Evolutionary conservation across 495 filamentous ascomycete species (phyloP), one percentile per base, ranked within the genome.

Genomic region (Penicillium canariense): DNA sequence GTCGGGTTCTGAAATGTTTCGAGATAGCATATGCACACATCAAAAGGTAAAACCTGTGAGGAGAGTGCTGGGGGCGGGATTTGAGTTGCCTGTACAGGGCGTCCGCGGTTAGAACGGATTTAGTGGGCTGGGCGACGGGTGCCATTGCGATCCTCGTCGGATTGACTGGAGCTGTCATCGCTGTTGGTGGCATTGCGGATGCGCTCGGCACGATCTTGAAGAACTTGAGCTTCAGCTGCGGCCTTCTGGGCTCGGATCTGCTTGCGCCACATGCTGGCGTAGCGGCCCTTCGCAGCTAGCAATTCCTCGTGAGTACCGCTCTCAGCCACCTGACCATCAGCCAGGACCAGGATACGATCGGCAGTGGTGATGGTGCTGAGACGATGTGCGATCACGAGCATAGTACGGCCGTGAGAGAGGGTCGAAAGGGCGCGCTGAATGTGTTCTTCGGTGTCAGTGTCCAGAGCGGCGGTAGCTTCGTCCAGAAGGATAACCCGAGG

Each of bases 401-500:
- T 87, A 2, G 94, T 98, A 36, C 94, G 89, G 23, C 88, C 91
- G 34, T 84, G 76, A 20, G 88, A 85, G 32, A 98, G 85, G 11
- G 82, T 88, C 28, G 84, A 82, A 10, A 98, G 80, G 15, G 92
- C 90, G 22, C 83, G 78, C 67, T 98, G 94, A 44, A 98, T 97
- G 64, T 97, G 87, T 68, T 96, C 90, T 68, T 98, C 94, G 2
- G 94, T 98, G 60, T 95, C 90, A 1, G 90, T 93, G 58, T 98
- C 94, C 15, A 98, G 79, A 3, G 94, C 94, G 28, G 94, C 95
- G 0, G 94, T 98, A 6, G 94, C 94, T 71, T 98, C 94, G 65
- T 98, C 94, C 14, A 98, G 75, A 65, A 98, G 87, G 68, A 98
- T 97, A 58, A 98, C 92, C 32, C 88, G 88, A 15, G 94, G 94